Evolutionary conservation across 148 eudicot species (phyloP), one percentile per base, ranked within the genome.

Genomic region (Cornus controversa): DNA sequence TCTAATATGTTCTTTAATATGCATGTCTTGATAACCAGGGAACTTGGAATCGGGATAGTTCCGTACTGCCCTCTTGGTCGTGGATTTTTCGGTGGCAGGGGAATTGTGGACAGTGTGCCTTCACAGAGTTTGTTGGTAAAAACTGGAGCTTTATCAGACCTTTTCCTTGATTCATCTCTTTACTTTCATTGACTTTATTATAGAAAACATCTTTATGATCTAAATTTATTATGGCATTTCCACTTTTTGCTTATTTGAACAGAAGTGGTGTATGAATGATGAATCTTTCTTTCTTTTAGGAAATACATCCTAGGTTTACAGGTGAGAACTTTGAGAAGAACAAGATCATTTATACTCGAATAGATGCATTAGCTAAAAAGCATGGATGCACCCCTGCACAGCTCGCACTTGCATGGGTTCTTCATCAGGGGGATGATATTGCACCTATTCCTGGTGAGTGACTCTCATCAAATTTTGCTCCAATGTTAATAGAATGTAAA

Each of bases 1-100:
- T 14, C 10, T 22, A 3, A 26, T 1, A 15, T 69, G 34, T 62
- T 45, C 22, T 60, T 15, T 36, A 23, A 5, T 10, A 23, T n/a
- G 18, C 4, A n/a, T 31, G 1, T 4, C 7, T 81, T 69, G 53
- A 58, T 65, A 14, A 58, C 66, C 85, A 93, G 96, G 84, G 96
- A 90, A 74, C 96, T 91, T 74, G 96, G 98, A 81, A 90, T 91
- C 63, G 89, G 93, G 37, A 82, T 93, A 40, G 98, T 93, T 36
- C 86, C 98, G 13, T 93, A 90, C 69, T 77, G 96, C 71, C 96
- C 98, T 75, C 83, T 88, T 80, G 96, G 91, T 29, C 89, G 89
- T 67, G 94, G 96, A 18, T 85, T 93, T 77, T 90, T 93, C 15
- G 98, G 85, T 23, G 98, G 96, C 62, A 91, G 85, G 81, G 93